Evolutionary conservation across 2,329 filamentous ascomycete genomes (phyloP), one percentile per base, ranked within the genome.

Genomic region (Fusarium sambucinum): DNA sequence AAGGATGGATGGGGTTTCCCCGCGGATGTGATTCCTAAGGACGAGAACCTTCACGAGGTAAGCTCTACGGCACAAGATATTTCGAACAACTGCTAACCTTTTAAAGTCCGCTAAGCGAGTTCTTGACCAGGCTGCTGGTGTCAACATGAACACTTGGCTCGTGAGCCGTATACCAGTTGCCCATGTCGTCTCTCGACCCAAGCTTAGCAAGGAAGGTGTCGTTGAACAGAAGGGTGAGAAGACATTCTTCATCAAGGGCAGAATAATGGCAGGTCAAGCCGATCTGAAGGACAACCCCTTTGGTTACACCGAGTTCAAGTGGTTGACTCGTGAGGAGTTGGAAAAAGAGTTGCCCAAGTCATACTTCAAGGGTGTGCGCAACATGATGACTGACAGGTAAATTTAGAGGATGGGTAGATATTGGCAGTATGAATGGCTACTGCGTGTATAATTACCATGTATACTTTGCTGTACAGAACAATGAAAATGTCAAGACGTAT

Each of bases 61-160:
- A 78, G 83, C 46, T 55, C 13, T 14, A 13, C 11, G 55, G 55
- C 30, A 14, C 16, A 30, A 42, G 37, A 16, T 4, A 30, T 50
- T 19, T 19, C 17, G 19, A 3, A 42, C 3, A 33, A 37, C 11
- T 45, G 25, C 61, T 69, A 21, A 69, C 46, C 14, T 14, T 8
- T 17, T 4, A 12, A 35, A 99, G 96, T 90, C 92, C 44, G 94
- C 95, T 37, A 88, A 93, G 76, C 88, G 94, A 63, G 89, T 94
- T 55, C 85, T 98, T 25, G 84, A 90, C 53, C 86, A 92, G 74
- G 85, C 93, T 5, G 94, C 91, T 12, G 96, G 96, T 60, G 82
- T 92, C 64, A 96, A 99, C 85, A 98, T 99, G 94, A 98, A 98
- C 84, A 97, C 94, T 56, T 99, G 96, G 94, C 88, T 98, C 72